Percentiles rank a stretch among this genome's conserved stretches.
Evolutionary conservation across 768 basidiomycete species (phyloP).

Genomic region (Naganishia onofrii): DNA sequence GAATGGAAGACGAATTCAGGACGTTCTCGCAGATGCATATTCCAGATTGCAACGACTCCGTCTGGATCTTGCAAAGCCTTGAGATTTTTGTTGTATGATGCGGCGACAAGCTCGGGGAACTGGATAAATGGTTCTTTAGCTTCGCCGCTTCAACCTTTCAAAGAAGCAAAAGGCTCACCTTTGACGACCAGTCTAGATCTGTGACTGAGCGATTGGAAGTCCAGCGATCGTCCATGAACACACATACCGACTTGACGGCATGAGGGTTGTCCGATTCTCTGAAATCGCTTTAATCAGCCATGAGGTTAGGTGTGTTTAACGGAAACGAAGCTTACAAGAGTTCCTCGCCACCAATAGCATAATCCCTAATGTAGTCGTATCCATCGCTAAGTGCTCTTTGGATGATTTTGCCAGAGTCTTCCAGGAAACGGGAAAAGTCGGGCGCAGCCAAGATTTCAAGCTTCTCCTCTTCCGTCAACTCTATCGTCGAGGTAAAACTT

Average conservation of each 20-base stretch:
- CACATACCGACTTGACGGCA: constrained; percentile 86
- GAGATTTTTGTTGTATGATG: constrained; percentile 97
- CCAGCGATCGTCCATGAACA: constrained; percentile 86
- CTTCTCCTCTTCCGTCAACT: constrained; percentile 81
- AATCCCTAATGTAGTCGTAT: constrained; percentile 96
- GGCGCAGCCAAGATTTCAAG: constrained; percentile 77
- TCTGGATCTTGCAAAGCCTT: constrained; percentile 91
- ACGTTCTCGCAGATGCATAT: constrained; percentile 86
- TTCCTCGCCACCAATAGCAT: constrained; percentile 81
- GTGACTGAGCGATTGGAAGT: constrained; percentile 93
- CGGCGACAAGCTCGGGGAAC: constrained; percentile 94
- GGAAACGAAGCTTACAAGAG: constrained; percentile 63
- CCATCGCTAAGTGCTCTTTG: constrained; percentile 90
- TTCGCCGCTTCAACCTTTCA: neutral
- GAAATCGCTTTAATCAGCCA: constrained; percentile 1
- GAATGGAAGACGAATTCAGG: constrained; percentile 99
- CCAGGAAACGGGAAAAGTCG: constrained; percentile 89
- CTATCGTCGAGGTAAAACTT: constrained; percentile 54
- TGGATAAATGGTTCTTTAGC: constrained; percentile 47
- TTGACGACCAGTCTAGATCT: constrained; percentile 95
- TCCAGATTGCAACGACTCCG: constrained; percentile 96
- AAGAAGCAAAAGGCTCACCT: constrained; percentile 57
- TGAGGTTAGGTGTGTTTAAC: constrained; percentile 1
- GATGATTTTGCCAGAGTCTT: constrained; percentile 89
- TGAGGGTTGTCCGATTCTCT: constrained; percentile 89